Conservation (phyloP, 2,329 filamentous ascomycete genomes). For the Amylocarpus encephaloides region DNA sequence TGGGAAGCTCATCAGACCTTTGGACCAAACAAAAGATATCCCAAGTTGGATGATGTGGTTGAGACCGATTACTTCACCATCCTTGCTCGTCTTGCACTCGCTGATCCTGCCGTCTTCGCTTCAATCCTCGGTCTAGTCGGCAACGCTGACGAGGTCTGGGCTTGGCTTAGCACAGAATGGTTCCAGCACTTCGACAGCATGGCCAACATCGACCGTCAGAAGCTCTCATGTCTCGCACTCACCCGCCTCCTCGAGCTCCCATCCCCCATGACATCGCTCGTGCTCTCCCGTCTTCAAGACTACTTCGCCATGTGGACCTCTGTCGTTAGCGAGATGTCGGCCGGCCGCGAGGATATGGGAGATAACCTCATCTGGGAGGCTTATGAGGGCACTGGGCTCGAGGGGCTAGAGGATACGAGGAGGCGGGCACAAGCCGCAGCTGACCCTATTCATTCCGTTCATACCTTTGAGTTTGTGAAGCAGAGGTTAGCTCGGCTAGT, state of each 20-base stretch:
- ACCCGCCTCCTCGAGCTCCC: constrained; percentile 64
- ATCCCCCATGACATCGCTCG: constrained; percentile 45
- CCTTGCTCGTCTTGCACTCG: constrained; percentile 69
- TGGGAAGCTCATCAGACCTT: constrained; percentile 74
- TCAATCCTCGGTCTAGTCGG: constrained; percentile 43
- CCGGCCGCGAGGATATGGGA: constrained; percentile 46
- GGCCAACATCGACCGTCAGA: constrained; percentile 58
- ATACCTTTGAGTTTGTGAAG: constrained; percentile 58
- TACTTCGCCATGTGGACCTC: constrained; percentile 71
- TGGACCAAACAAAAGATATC: constrained; percentile 66
- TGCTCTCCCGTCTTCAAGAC: constrained; percentile 60
- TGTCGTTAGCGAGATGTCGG: constrained; percentile 59
- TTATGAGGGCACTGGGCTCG: constrained; percentile 43
- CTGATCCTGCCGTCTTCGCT: constrained; percentile 65
- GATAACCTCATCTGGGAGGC: constrained; percentile 47
- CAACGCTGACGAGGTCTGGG: constrained; percentile 46
- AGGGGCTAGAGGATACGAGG: constrained; percentile 49
- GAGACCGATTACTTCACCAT: constrained; percentile 83
- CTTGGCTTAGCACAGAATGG: constrained; percentile 57
- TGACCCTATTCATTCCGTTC: constrained; percentile 63
- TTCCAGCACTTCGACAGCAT: constrained; percentile 64
- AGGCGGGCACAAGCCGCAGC: constrained; percentile 46
- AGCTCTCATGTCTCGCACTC: constrained; percentile 66
- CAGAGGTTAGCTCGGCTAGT: constrained; percentile 55
- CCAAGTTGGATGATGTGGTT: constrained; percentile 65